Percentiles rank a stretch among this genome's conserved stretches.
These are phyloP conservation scores for Wickerhamomyces sp. DNA, from an alignment of 1,139 yeast genomes.

Conservation along the genomic window DNA sequence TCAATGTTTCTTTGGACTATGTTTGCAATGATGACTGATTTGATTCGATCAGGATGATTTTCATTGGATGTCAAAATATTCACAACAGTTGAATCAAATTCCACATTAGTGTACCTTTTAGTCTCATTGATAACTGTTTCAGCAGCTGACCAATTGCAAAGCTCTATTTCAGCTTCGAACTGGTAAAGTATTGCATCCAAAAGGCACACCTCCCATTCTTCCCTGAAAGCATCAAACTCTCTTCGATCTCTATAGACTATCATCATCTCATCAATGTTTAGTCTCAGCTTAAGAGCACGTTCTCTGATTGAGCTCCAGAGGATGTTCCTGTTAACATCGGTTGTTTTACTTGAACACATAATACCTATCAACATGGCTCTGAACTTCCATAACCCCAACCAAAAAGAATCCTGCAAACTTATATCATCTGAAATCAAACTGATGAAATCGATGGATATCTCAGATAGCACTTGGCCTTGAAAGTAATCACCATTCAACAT, in stretches of 20 bases:
- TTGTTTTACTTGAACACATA: slow-evolving; percentile 13
- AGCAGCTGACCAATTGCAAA: slow-evolving; percentile 12
- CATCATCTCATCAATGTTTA: slow-evolving; percentile 16
- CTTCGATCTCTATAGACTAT: slow-evolving; percentile 5
- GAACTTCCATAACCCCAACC: slow-evolving; percentile 17
- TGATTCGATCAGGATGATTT: slow-evolving; percentile 6
- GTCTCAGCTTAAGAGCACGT: slow-evolving; percentile 12
- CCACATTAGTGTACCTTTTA: slow-evolving; percentile 3
- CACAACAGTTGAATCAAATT: slow-evolving; percentile 15
- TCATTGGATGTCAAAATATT: slow-evolving; percentile 8
- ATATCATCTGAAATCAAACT: slow-evolving; percentile 13
- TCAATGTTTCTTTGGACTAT: slow-evolving; percentile 13
- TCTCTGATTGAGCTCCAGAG: slow-evolving; percentile 12
- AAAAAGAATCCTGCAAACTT: slow-evolving; percentile 12
- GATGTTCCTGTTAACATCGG: slow-evolving; percentile 4
- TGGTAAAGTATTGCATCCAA: slow-evolving; percentile 17
- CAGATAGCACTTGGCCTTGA: slow-evolving; percentile 15
- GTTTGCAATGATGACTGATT: slow-evolving; percentile 2
- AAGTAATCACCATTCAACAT: slow-evolving; percentile 5
- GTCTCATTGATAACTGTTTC: slow-evolving; percentile 15
- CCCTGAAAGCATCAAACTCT: slow-evolving; percentile 7
- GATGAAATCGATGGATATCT: slow-evolving; percentile 8
- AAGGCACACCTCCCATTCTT: slow-evolving; percentile 14
- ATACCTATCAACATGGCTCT: slow-evolving; percentile 12
- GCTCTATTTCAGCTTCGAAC: slow-evolving; percentile 16